Conservation (phyloP, 148 eudicot species). For the Pouteria glomerata region DNA sequence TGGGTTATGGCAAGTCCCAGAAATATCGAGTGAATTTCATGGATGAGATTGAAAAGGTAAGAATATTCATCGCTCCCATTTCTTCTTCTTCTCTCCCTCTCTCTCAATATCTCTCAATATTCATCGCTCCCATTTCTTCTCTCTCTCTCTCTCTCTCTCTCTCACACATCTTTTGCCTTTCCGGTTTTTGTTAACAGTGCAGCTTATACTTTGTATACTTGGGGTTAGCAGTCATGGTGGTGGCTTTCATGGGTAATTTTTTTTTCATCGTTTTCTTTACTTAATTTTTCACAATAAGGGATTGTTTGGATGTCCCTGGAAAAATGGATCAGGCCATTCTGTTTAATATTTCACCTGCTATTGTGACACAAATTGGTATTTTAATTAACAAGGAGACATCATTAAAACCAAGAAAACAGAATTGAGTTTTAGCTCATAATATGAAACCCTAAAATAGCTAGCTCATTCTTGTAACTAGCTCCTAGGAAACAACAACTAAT, state of each 20-base stretch:
- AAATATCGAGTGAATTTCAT: slow-evolving; percentile 44
- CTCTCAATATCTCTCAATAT: no score
- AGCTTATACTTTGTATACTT: slow-evolving; percentile 81
- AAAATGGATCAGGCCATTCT: background rate
- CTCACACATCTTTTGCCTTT: slow-evolving; percentile 4
- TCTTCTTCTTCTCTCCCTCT: background rate
- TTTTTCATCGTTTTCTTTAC: background rate
- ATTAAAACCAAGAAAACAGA: slow-evolving; percentile 3
- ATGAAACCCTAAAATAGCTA: slow-evolving; percentile 1
- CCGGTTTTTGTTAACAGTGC: slow-evolving; percentile 47
- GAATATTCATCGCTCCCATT: background rate
- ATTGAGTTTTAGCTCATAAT: background rate
- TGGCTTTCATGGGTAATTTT: slow-evolving; percentile 83
- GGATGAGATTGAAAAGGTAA: slow-evolving; percentile 74
- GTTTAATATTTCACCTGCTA: background rate
- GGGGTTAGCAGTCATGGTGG: slow-evolving; percentile 71
- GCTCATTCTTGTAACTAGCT: no score
- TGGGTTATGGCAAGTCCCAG: slow-evolving; percentile 59
- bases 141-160: background rate
- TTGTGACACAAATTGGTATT: slow-evolving; percentile 1
- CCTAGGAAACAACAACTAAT: background rate
- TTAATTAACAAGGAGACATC: background rate
- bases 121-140: background rate
- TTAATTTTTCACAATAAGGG: slow-evolving; percentile 1
- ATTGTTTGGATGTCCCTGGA: background rate